A percentile compares a stretch with the other conserved stretches of the same genome.
These are phyloP conservation scores for Echinosophora koreensis DNA, from an alignment of 306 rosid species.

Conservation along the genomic window DNA sequence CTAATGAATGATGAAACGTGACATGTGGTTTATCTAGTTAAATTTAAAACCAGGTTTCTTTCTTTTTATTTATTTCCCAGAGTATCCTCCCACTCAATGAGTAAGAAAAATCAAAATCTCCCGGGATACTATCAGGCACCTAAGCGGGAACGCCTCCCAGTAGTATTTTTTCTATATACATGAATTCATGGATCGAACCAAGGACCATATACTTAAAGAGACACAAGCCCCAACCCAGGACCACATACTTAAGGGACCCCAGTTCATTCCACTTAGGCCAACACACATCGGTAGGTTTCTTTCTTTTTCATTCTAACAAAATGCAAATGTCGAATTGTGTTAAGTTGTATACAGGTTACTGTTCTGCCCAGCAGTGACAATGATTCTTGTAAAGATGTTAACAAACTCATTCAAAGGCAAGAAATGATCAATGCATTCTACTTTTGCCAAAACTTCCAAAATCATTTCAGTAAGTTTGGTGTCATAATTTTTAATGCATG, in stretches of 20 bases:
- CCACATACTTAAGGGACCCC: no score
- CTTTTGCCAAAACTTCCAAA: background rate
- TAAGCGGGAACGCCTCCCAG: no score
- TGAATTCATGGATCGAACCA: no score
- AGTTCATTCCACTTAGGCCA: no score
- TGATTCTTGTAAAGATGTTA: background rate
- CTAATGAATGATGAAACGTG: background rate
- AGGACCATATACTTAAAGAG: no score
- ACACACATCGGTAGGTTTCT: no score
- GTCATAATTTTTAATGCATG: background rate
- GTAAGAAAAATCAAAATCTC: no score
- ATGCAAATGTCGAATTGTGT: background rate
- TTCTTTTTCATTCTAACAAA: background rate
- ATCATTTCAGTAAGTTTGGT: background rate
- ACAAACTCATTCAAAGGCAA: background rate
- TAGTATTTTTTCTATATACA: no score
- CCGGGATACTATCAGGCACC: no score
- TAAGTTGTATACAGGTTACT: background rate
- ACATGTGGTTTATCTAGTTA: background rate
- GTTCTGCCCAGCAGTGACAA: background rate
- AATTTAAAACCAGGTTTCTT: background rate
- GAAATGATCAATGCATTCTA: conserved; percentile 11
- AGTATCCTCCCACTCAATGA: no score
- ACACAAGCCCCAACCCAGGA: no score
- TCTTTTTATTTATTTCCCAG: no score